Evolutionary conservation across 2,329 filamentous ascomycete species (phyloP).

Genomic region (Aspergillus sp.): DNA sequence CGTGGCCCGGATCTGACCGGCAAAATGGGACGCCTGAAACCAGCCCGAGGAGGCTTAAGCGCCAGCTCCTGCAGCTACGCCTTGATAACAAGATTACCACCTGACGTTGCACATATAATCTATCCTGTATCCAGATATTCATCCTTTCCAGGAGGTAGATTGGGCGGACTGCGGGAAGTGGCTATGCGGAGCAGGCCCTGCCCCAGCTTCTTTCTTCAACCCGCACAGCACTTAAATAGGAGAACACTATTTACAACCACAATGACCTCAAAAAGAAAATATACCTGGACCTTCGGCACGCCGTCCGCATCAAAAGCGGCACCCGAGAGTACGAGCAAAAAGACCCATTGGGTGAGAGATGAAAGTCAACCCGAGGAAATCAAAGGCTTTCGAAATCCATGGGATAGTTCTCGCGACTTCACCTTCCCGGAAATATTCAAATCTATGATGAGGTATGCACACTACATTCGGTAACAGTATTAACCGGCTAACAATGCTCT

Average conservation of each 20-base stretch:
- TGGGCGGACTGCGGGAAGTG: too few relatives aligned
- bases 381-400: not conserved
- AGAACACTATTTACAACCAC: too few relatives aligned
- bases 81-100: too few relatives aligned
- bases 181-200: not conserved
- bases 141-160: too few relatives aligned
- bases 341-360: not conserved
- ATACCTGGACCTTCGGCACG: not conserved
- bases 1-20: not conserved
- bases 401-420: not conserved
- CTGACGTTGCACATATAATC: too few relatives aligned
- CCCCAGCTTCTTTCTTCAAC: not conserved
- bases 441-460: not conserved
- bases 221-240: not conserved
- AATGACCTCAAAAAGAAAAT: not conserved
- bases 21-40: not conserved
- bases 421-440: not conserved
- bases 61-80: not conserved
- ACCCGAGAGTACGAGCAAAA: not conserved
- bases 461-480: too few relatives aligned
- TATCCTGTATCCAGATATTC: too few relatives aligned
- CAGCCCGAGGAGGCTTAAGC: not conserved
- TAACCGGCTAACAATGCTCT: not conserved
- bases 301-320: not conserved
- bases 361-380: not conserved